These are phyloP conservation scores for Leccinum fuscescens DNA, from an alignment of 1,284 basidiomycete genomes.

Conservation along the genomic window DNA sequence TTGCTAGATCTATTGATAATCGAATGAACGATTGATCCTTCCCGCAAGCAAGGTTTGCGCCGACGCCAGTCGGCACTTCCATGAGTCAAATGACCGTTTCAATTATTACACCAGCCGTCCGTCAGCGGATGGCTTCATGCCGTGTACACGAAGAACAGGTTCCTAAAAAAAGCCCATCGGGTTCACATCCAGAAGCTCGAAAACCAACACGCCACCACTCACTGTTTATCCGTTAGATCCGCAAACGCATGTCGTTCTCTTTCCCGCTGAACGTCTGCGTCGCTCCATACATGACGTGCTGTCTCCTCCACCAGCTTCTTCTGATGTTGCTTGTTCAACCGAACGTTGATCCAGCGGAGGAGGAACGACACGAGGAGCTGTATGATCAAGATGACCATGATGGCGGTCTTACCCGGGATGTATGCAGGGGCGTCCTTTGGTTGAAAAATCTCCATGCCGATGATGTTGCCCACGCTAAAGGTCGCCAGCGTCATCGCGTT, in stretches of 20 bases:
- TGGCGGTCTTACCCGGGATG: slow-evolving; percentile 34
- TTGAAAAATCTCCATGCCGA: slow-evolving; percentile 36
- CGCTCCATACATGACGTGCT: slow-evolving; percentile 30
- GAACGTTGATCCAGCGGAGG: slow-evolving; percentile 28
- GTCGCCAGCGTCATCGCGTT: slow-evolving; percentile 32
- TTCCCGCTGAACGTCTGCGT: slow-evolving; percentile 34
- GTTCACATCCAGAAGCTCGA: slow-evolving; percentile 1
- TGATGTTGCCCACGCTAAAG: slow-evolving; percentile 33
- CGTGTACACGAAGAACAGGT: too few species aligned
- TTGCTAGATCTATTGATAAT: too few species aligned
- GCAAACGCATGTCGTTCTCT: slow-evolving; percentile 35
- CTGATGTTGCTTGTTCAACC: slow-evolving; percentile 25
- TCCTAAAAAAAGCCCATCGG: slow-evolving; percentile 2
- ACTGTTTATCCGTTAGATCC: slow-evolving; percentile 36
- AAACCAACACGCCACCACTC: slow-evolving; percentile 10
- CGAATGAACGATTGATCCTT: too few species aligned
- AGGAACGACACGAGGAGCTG: slow-evolving; percentile 22
- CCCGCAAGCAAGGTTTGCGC: too few species aligned
- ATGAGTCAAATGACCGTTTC: too few species aligned
- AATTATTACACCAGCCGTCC: slow-evolving; percentile 1
- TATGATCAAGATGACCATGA: slow-evolving; percentile 29
- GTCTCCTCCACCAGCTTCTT: slow-evolving; percentile 19
- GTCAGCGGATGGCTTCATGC: background rate
- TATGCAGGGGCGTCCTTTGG: slow-evolving; percentile 37
- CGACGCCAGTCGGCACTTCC: too few species aligned